These are phyloP conservation scores for Saccharum spontaneum DNA, from an alignment of 176 grass and related monocot species.

Conservation along the genomic window DNA sequence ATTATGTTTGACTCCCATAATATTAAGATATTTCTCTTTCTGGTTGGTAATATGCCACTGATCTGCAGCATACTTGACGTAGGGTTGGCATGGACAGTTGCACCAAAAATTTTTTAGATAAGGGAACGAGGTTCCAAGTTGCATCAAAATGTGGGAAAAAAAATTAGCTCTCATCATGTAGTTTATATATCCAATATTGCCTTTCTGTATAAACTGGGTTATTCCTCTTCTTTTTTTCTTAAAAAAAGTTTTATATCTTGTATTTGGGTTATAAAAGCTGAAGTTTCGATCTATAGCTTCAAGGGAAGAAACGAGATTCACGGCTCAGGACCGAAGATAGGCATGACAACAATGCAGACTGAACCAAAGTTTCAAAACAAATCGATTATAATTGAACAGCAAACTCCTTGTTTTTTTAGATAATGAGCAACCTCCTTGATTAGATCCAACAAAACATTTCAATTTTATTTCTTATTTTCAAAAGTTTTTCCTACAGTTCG, in stretches of 20 bases:
- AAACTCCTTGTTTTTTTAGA: too few species aligned
- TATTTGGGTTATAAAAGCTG: not conserved
- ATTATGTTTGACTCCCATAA: not conserved
- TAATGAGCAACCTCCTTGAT: too few species aligned
- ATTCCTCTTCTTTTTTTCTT: not conserved
- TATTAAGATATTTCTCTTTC: not conserved
- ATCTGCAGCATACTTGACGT: not conserved
- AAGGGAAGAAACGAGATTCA: not conserved
- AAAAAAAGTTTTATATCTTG: not conserved
- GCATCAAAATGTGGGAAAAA: not conserved
- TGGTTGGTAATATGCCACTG: not conserved
- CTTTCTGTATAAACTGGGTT: not conserved
- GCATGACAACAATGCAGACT: not conserved
- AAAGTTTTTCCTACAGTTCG: not conserved
- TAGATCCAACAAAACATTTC: not conserved
- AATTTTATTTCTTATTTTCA: not conserved
- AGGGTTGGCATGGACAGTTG: not conserved
- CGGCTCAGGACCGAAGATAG: not conserved
- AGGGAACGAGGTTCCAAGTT: too few species aligned
- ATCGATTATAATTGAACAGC: not conserved
- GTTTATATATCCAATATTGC: too few species aligned
- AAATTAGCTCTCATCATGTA: not conserved
- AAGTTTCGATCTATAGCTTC: not conserved
- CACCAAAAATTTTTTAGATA: not conserved
- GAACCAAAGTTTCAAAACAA: not conserved